These are phyloP conservation scores for Coelastrella sp. DNA, from an alignment of 139 green algal genomes.

Conservation along the genomic window DNA sequence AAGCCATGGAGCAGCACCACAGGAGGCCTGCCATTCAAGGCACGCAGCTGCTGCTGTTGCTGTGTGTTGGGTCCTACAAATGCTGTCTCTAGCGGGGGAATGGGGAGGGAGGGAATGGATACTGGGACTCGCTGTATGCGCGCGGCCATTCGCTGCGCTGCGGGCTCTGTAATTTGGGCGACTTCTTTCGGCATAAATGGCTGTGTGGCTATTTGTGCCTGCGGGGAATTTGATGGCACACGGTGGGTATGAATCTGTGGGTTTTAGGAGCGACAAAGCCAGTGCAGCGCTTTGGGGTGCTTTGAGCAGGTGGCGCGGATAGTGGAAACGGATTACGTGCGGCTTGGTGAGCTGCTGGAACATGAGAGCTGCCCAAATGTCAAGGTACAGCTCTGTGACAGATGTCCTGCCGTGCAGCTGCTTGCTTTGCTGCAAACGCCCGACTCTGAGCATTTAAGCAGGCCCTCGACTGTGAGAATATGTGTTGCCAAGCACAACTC, in stretches of 20 bases:
- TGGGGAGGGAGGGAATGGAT: constrained; percentile 25
- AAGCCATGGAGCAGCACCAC: constrained; percentile 94
- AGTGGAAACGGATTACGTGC: too few species aligned
- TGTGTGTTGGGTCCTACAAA: constrained; percentile 54
- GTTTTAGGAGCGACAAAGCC: too few species aligned
- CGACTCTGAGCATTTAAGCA: too few species aligned
- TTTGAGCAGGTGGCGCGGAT: too few species aligned
- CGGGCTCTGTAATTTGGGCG: constrained; percentile 51
- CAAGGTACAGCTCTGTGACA: too few species aligned
- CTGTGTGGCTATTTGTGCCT: not conserved
- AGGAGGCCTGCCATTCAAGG: constrained; percentile 52
- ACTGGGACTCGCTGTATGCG: constrained; percentile 47
- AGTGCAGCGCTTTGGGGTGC: too few species aligned
- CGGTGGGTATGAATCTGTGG: not conserved
- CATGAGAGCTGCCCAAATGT: too few species aligned
- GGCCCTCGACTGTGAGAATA: too few species aligned
- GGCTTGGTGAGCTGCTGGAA: too few species aligned
- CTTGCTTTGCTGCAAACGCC: too few species aligned
- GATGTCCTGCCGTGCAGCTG: too few species aligned
- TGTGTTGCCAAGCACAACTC: too few species aligned
- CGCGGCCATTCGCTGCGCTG: constrained; percentile 42
- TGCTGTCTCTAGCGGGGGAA: constrained; percentile 51
- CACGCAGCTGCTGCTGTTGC: constrained; percentile 25
- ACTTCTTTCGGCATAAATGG: constrained; percentile 49
- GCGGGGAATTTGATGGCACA: not conserved